Conservation (phyloP, 306 rosid species). For the Corylus heterophylla region DNA sequence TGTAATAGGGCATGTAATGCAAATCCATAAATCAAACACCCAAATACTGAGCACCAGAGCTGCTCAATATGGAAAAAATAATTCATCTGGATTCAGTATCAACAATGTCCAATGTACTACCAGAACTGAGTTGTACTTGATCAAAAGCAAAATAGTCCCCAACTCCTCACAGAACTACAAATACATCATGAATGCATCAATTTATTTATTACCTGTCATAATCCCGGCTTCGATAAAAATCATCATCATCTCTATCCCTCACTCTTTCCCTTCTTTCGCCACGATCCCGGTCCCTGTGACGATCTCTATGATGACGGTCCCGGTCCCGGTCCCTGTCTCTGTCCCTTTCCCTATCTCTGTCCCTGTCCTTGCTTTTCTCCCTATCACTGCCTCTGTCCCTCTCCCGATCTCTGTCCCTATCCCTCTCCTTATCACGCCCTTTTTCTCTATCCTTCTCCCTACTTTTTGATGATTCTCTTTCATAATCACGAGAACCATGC, state of each 20-base stretch:
- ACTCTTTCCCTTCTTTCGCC: slow-evolving; percentile 75
- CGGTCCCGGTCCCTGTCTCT: slow-evolving; percentile 52
- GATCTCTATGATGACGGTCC: slow-evolving; percentile 64
- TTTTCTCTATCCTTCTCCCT: slow-evolving; percentile 86
- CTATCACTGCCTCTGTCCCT: slow-evolving; percentile 24
- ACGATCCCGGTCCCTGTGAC: slow-evolving; percentile 72
- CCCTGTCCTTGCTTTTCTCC: slow-evolving; percentile 37
- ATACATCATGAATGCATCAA: not conserved
- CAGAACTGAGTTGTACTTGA: not conserved
- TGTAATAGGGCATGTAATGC: no score
- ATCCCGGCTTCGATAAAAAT: slow-evolving; percentile 61
- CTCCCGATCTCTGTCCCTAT: slow-evolving; percentile 33
- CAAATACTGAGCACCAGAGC: not conserved
- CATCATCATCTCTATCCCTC: slow-evolving; percentile 80
- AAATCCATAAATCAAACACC: not conserved
- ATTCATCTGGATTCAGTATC: not conserved
- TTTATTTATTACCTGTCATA: slow-evolving; percentile 59
- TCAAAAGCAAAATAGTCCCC: not conserved
- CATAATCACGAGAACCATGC: slow-evolving; percentile 81
- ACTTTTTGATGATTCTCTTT: slow-evolving; percentile 83
- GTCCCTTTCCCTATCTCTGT: slow-evolving; percentile 47
- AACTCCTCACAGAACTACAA: not conserved
- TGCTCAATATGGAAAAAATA: not conserved
- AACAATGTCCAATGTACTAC: not conserved
- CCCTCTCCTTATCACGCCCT: slow-evolving; percentile 58